Evolutionary conservation across 345 rosid genomes (phyloP), one percentile per base, ranked within the genome.

Genomic region (Citrus inodora): DNA sequence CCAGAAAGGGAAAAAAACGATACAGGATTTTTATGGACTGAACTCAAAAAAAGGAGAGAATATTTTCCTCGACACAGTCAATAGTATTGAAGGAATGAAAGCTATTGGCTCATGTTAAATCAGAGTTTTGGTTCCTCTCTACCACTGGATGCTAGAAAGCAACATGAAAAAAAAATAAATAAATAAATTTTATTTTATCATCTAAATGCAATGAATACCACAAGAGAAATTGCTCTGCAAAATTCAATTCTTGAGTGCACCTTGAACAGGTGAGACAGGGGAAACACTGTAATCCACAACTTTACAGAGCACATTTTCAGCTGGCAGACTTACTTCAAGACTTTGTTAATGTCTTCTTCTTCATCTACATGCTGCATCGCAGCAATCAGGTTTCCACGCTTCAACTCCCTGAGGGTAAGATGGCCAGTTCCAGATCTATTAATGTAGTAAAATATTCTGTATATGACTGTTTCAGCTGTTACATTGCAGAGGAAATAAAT

Each of bases 391-490:
- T 94, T 91, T 82, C 99, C 98, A 76, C 94, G 93, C 85, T 90
- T 96, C 80, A 96, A 88, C 88, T 96, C 99, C 91, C 94, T 90
- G 76, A 96, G 86, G 75, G 94, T 88, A 73, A 94, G 90, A 80
- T 75, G 93, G 48, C 99, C 98, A 89, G 89, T 90, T 73, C 94
- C 95, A 58, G 92, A 81, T 87, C 97, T 90, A 87, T 92, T 96
- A 81, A 92, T 86, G 90, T 90, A 90, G 95, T 90, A 96, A 86
- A 89, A 94, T 84, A 96, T 96, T 88, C 99, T 86, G 86, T 91
- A 96, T 85, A 94, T 90, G 64, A 96, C 99, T 82, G 99, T 96
- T 88, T 96, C 97, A 89, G 98, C 99, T 96, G 97, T 78, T 64
- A 77, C 86, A 78, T 25, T 17, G 76, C 78, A 81, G 55, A 67